These are phyloP conservation scores for Wickerhamomyces tratensis DNA, from an alignment of 805 yeast genomes.

Conservation along the genomic window DNA sequence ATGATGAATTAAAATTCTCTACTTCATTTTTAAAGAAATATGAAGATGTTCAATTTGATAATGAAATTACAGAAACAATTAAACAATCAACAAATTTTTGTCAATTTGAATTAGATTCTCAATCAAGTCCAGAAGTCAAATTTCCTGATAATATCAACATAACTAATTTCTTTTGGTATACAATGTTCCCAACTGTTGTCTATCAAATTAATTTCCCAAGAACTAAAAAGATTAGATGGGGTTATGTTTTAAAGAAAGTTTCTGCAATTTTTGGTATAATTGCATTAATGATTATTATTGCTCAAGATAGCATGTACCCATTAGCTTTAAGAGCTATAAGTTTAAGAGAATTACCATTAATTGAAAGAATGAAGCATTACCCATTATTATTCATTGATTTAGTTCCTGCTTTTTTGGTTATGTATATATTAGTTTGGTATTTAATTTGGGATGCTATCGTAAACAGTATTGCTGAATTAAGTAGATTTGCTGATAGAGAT, in stretches of 20 bases:
- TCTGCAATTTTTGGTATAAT: slow-evolving; percentile 85
- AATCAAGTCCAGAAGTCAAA: slow-evolving; percentile 26
- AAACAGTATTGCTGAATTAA: slow-evolving; percentile 83
- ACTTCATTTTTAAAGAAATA: slow-evolving; percentile 31
- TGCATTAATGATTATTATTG: slow-evolving; percentile 67
- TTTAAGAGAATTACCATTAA: slow-evolving; percentile 40
- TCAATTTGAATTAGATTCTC: slow-evolving; percentile 57
- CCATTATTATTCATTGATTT: slow-evolving; percentile 60
- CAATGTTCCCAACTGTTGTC: slow-evolving; percentile 86
- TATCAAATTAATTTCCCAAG: slow-evolving; percentile 80
- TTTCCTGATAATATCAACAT: slow-evolving; percentile 73
- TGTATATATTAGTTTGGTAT: slow-evolving; percentile 73
- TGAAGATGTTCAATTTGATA: slow-evolving; percentile 17
- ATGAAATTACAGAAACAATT: slow-evolving; percentile 24
- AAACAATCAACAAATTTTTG: slow-evolving; percentile 56
- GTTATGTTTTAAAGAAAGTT: slow-evolving; percentile 56
- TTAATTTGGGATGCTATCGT: slow-evolving; percentile 93
- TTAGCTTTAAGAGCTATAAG: slow-evolving; percentile 48
- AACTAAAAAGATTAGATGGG: slow-evolving; percentile 57
- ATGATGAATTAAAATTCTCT: slow-evolving; percentile 44
- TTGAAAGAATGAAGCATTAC: slow-evolving; percentile 34
- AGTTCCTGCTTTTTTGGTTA: slow-evolving; percentile 68
- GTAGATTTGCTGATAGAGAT: slow-evolving; percentile 80
- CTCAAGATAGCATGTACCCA: slow-evolving; percentile 73
- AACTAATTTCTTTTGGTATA: slow-evolving; percentile 58